Base-by-base conservation (phyloP, 169 alveolate species). In the Nephromyces sp. region DNA sequence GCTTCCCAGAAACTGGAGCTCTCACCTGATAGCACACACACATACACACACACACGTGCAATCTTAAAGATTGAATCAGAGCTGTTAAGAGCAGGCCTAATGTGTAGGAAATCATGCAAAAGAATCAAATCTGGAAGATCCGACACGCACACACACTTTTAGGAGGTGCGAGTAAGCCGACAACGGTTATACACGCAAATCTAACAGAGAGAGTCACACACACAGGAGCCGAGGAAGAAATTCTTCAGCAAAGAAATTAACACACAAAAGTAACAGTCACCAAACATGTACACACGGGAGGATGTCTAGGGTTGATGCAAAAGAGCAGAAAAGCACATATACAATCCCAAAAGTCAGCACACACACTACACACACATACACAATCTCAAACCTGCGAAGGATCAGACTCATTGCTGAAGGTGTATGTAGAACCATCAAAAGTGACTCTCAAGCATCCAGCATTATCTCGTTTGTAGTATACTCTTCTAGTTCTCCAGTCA, bases 361-460 rank as follows among this genome's bases (percentile, higher is more conserved):
- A 4, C 21, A 29, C 30, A 4, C 30, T 22, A 3, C 22, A 3
- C 25, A 22, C 33, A 35, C 4, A 52, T 27, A 66, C 73, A 22
- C 68, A 74, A 28, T 68, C 71, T 15, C 70, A 66, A 1, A 80
- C 86, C 77, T 80, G 84, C 24, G 84, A 69, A 28, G 86, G 86
- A 62, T 80, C 83, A 27, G 66, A 71, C 51, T 80, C 86, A 31
- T 68, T 80, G 1, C 71, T 21, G 72, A 80, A 80, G 27, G 86
- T 80, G 52, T 62, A 80, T 8, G 86, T 80, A 4, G 80, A 51
- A 27, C 86, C 86, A 29, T 76, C 84, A 52, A 80, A 76, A 29
- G 79, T 80, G 27, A 80, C 86, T 3, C 69, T 70, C 25, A 80
- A 35, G n/a, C n/a, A n/a, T n/a, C 82, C 82, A n/a, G 75, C 77